Conservation (phyloP, 1,139 yeast species). For the Geotrichum klebahnii region DNA sequence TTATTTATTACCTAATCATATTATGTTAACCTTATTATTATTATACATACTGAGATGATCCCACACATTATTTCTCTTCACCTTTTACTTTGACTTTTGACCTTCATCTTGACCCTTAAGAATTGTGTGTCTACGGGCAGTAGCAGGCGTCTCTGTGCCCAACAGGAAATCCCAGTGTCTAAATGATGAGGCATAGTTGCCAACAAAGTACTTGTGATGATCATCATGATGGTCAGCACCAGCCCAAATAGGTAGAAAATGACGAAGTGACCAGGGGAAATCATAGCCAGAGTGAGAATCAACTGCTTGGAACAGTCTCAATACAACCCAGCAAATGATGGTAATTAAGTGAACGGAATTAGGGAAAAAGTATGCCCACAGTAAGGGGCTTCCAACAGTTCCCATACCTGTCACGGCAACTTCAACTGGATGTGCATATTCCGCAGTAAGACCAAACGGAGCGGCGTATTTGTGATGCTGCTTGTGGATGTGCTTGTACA, state of each 20-base stretch:
- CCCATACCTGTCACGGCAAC: slow-evolving; percentile 88
- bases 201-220: slow-evolving; percentile 86
- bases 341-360: slow-evolving; percentile 81
- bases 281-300: slow-evolving; percentile 97
- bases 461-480: slow-evolving; percentile 97
- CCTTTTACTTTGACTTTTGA: too few relatives aligned
- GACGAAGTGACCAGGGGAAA: slow-evolving; percentile 92
- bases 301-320: slow-evolving; percentile 87
- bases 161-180: slow-evolving; percentile 88
- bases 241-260: slow-evolving; percentile 92
- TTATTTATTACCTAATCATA: too few relatives aligned
- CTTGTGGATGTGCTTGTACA: slow-evolving; percentile 88
- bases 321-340: slow-evolving; percentile 77
- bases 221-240: slow-evolving; percentile 98
- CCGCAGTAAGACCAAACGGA: slow-evolving; percentile 94
- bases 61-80: too few relatives aligned
- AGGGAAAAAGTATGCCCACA: slow-evolving; percentile 60
- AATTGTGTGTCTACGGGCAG: slow-evolving; percentile 50
- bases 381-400: slow-evolving; percentile 87
- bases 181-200: slow-evolving; percentile 89
- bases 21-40: too few relatives aligned
- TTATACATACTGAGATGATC: too few relatives aligned
- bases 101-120: too few relatives aligned
- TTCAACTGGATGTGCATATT: slow-evolving; percentile 93
- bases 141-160: slow-evolving; percentile 65